phyloP scores from a whole-genome alignment of 2,329 filamentous ascomycete species.

The Hymenoscyphus salicellus region DNA sequence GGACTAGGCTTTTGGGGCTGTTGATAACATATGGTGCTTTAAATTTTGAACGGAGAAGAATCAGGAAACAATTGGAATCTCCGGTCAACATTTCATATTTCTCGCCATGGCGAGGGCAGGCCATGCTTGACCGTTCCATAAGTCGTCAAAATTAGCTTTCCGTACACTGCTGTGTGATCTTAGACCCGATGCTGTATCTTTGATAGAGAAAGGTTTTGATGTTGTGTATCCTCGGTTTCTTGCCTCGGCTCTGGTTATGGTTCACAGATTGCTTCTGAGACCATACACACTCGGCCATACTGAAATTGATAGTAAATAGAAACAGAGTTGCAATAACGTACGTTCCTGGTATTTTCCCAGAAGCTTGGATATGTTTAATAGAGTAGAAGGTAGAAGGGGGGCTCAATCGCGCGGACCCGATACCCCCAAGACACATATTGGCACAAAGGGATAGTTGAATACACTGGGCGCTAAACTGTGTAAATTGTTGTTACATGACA shows the following conservation, averaged over 20 bases:
- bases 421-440: neutral
- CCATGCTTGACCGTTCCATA: neutral
- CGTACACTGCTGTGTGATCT: slow-evolving; percentile 1
- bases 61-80: neutral
- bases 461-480: neutral
- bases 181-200: neutral
- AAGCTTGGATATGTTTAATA: neutral
- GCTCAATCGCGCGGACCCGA: neutral
- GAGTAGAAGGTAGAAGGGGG: neutral
- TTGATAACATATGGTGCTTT: neutral
- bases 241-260: neutral
- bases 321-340: neutral
- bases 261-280: neutral
- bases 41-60: neutral
- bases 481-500: neutral
- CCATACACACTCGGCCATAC: neutral
- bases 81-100: neutral
- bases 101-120: neutral
- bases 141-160: neutral
- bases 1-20: neutral
- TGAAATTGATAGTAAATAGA: neutral
- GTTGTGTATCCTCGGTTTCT: neutral
- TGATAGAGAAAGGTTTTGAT: neutral
- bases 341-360: neutral
- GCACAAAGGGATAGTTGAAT: neutral